phyloP scores from a whole-genome alignment of 495 filamentous ascomycete genomes.

The Rhizodiscina lignyota region DNA sequence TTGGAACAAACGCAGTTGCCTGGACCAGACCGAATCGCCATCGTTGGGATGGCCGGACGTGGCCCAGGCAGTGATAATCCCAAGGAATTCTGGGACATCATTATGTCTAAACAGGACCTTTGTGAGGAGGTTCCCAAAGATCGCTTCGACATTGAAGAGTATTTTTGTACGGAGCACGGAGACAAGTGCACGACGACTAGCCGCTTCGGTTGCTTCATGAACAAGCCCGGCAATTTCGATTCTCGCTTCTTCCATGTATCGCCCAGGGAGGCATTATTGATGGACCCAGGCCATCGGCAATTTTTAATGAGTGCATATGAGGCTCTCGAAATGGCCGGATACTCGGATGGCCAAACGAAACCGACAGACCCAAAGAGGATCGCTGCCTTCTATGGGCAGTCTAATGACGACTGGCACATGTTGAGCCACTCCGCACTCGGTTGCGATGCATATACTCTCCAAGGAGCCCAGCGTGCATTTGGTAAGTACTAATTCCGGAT shows the following conservation, averaged over 20 bases:
- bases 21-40: too few relatives aligned
- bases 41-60: too few relatives aligned
- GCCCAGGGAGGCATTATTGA: conserved; percentile 15
- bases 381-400: conserved; percentile 23
- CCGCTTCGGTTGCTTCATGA: conserved; percentile 2
- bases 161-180: background rate
- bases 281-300: conserved; percentile 21
- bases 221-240: conserved; percentile 20
- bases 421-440: conserved; percentile 15
- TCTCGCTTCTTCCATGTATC: conserved; percentile 22
- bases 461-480: conserved; percentile 18
- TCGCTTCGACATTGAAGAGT: background rate
- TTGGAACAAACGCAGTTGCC: too few relatives aligned
- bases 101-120: too few relatives aligned
- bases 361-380: too few relatives aligned
- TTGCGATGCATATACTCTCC: conserved; percentile 15
- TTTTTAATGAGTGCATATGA: conserved; percentile 23
- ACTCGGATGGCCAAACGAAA: conserved; percentile 7
- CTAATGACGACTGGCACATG: conserved; percentile 19
- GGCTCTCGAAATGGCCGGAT: conserved; percentile 22
- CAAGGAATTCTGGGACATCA: too few relatives aligned
- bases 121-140: conserved; percentile 1
- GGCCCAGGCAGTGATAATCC: too few relatives aligned
- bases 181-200: background rate
- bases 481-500: too few relatives aligned